A percentile compares a stretch with the other conserved stretches of the same genome.
These are phyloP conservation scores for Cladosporium colombiae DNA, from an alignment of 2,329 filamentous ascomycete genomes.

Conservation along the genomic window DNA sequence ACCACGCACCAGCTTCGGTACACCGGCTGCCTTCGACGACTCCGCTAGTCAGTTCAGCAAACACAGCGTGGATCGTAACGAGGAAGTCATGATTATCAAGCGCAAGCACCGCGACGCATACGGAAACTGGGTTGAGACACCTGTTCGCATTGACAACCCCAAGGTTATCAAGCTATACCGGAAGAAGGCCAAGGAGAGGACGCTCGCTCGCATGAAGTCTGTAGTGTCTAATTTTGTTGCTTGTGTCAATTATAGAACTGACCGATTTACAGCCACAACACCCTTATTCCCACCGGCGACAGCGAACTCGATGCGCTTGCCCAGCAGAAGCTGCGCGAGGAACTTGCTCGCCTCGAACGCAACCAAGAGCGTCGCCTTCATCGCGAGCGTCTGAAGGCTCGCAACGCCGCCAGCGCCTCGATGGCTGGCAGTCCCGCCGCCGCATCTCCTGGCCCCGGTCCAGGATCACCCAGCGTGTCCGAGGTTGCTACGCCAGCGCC, in stretches of 20 bases:
- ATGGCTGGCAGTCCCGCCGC: constrained; percentile 48
- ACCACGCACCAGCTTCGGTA: constrained; percentile 66
- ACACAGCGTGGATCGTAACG: constrained; percentile 53
- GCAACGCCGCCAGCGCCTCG: constrained; percentile 44
- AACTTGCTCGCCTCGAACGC: constrained; percentile 80
- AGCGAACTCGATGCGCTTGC: constrained; percentile 62
- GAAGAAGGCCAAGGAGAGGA: constrained; percentile 70
- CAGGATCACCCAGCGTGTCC: constrained; percentile 8
- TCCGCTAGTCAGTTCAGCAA: constrained; percentile 58
- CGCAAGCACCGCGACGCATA: constrained; percentile 65
- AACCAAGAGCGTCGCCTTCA: constrained; percentile 89
- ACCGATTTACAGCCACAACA: constrained; percentile 53
- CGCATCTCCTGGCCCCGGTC: constrained; percentile 48
- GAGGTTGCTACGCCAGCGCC: constrained; percentile 5
- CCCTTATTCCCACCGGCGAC: constrained; percentile 66
- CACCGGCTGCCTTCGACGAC: constrained; percentile 69
- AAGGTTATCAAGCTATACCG: constrained; percentile 88
- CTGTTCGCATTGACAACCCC: constrained; percentile 56
- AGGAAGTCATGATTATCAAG: constrained; percentile 71
- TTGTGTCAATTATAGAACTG: constrained; percentile 23
- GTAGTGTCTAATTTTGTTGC: constrained; percentile 36
- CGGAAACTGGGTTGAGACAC: constrained; percentile 51
- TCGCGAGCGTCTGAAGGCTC: constrained; percentile 83
- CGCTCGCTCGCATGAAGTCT: constrained; percentile 73
- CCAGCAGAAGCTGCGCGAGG: constrained; percentile 64